Evolutionary conservation across 208 protist species (phyloP), one percentile per base, ranked within the genome.

Genomic region (Acanthamoeba divionensis): DNA sequence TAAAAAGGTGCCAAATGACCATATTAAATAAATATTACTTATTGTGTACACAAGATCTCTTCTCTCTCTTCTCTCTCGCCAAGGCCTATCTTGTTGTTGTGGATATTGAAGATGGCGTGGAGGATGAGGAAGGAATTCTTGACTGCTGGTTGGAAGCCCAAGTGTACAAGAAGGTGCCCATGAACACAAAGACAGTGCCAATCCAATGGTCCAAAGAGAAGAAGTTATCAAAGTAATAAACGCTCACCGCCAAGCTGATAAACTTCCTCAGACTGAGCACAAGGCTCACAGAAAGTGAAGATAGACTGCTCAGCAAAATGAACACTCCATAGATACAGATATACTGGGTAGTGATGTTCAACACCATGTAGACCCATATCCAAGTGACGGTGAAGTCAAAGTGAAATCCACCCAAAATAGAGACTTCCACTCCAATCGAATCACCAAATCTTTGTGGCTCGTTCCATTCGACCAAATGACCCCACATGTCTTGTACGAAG

Each of bases 261-360:
- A 89, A 69, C 82, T 89, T 89, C 62, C 82, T 57, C 2, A 89
- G 4, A 26, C 45, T 45, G 24, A 89, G 55, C 10, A 89, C 82
- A 12, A 89, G 47, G 44, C 38, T 89, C 15, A 65, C 75, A 8
- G 60, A 63, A 13, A 89, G 63, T 9, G 82, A 45, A 5, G 60
- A 60, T 29, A 75, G 29, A 33, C 57, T 75, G 38, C 82, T 65
- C 10, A 65, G 69, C 31, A 89, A 65, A 57, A 75, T 75, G 62
- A 89, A 89, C 13, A 89, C 82, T 29, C 82, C 82, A 36, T 65
- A 38, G 60, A 89, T 75, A 48, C 82, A 89, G 18, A 89, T 50
- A 48, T 89, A 89, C 82, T 89, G 82, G 62, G 82, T 89, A 13
- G 75, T 6, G 15, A 75, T 48, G 62, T 89, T 89, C 45, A 48